phyloP scores from a whole-genome alignment of 116 monocot species.

The Cymodocea nodosa region DNA sequence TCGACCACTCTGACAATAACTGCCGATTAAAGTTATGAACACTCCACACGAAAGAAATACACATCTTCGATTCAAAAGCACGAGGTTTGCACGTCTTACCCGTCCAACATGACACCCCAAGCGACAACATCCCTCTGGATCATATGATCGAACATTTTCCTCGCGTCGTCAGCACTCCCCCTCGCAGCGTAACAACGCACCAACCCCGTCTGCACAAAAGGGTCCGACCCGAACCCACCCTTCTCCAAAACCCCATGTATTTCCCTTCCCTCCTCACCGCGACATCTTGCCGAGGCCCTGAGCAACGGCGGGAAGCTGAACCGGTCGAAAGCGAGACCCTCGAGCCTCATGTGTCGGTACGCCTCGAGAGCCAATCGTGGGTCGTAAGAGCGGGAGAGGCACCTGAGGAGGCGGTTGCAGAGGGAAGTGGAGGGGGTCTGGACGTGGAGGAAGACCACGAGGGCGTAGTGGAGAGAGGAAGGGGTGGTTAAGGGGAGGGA shows the following conservation, averaged over 20 bases:
- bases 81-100: slow-evolving; percentile 21
- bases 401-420: slow-evolving; percentile 26
- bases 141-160: slow-evolving; percentile 64
- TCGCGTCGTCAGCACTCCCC: slow-evolving; percentile 27
- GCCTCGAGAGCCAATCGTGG: slow-evolving; percentile 20
- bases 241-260: slow-evolving; percentile 37
- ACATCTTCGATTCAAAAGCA: not conserved
- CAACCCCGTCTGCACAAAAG: slow-evolving; percentile 49
- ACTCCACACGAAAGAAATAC: not conserved
- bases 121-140: slow-evolving; percentile 40
- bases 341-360: slow-evolving; percentile 27
- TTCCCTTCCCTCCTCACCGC: slow-evolving; percentile 10
- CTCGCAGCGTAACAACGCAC: slow-evolving; percentile 24
- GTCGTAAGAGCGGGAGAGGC: slow-evolving; percentile 10
- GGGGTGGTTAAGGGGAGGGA: slow-evolving; percentile 22
- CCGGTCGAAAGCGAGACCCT: slow-evolving; percentile 19
- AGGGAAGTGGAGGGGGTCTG: slow-evolving; percentile 26
- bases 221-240: slow-evolving; percentile 41
- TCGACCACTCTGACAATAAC: slow-evolving; percentile 42
- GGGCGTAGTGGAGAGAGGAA: slow-evolving; percentile 30
- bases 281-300: slow-evolving; percentile 11
- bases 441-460: slow-evolving; percentile 22
- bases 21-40: slow-evolving; percentile 12
- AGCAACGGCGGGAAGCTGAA: slow-evolving; percentile 43
- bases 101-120: slow-evolving; percentile 64